A percentile compares a stretch with the other conserved stretches of the same genome.
Evolutionary conservation across 202 grass and related monocot species (phyloP).

Genomic region (Dendrocalamus latiflorus): DNA sequence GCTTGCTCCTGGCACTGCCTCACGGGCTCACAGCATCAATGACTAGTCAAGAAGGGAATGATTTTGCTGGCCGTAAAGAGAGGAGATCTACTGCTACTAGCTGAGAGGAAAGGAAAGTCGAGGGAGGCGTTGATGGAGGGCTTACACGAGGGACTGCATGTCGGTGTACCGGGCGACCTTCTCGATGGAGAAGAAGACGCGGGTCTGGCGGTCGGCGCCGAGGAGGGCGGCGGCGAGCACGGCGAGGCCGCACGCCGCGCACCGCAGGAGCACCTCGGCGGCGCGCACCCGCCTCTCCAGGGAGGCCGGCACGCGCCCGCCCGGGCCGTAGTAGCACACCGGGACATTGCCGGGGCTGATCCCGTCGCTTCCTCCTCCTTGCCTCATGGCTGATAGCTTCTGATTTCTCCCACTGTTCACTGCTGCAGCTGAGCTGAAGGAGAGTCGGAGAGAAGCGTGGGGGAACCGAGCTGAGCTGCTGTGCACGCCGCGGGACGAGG

Average conservation of each 20-base stretch:
- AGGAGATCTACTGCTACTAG: neutral
- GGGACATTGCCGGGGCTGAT: constrained; percentile 61
- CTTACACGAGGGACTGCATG: too few relatives aligned
- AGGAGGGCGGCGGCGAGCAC: constrained; percentile 63
- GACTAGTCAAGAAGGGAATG: neutral
- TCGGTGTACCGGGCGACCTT: constrained; percentile 70
- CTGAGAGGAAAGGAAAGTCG: neutral
- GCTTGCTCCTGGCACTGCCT: neutral
- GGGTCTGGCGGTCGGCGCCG: constrained; percentile 50
- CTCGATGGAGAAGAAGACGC: too few relatives aligned
- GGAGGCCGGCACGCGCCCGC: constrained; percentile 38
- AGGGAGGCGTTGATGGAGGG: neutral
- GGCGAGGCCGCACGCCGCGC: constrained; percentile 58
- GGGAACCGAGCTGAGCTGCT: neutral
- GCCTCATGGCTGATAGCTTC: constrained; percentile 18
- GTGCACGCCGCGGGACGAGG: constrained; percentile 11
- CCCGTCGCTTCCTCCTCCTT: constrained; percentile 26
- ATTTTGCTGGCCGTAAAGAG: neutral
- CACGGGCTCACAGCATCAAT: neutral
- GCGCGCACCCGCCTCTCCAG: constrained; percentile 69
- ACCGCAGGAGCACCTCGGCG: constrained; percentile 65
- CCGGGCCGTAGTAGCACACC: constrained; percentile 57
- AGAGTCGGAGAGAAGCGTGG: neutral
- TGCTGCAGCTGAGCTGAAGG: neutral
- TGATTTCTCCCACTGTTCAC: neutral